Evolutionary conservation across 305 asterid species (phyloP).

Genomic region (Fraxinus greggii): DNA sequence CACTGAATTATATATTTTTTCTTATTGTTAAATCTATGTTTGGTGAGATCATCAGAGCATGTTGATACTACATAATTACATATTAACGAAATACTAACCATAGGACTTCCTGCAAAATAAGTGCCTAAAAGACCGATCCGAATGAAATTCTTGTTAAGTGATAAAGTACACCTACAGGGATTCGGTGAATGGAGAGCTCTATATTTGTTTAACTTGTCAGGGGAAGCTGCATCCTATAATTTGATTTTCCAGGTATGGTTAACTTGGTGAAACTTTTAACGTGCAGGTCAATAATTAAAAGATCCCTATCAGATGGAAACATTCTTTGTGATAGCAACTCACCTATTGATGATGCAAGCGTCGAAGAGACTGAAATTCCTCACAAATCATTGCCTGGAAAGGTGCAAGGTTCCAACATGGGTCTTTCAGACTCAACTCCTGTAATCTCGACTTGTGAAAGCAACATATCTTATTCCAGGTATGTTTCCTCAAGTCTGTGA

Average conservation of each 20-base stretch:
- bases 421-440: slow-evolving; percentile 64
- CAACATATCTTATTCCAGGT: slow-evolving; percentile 58
- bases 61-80: not conserved
- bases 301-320: slow-evolving; percentile 88
- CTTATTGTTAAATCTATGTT: not conserved
- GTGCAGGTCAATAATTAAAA: slow-evolving; percentile 67
- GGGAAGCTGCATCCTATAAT: not conserved
- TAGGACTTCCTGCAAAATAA: not conserved
- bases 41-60: not conserved
- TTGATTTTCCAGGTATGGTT: slow-evolving; percentile 18
- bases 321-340: slow-evolving; percentile 59
- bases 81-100: not conserved
- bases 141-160: not conserved
- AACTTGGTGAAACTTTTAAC: slow-evolving; percentile 21
- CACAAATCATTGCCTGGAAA: slow-evolving; percentile 37
- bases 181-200: not conserved
- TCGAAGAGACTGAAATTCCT: slow-evolving; percentile 42
- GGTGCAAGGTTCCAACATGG: slow-evolving; percentile 31
- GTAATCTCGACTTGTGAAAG: slow-evolving; percentile 62
- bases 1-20: not conserved
- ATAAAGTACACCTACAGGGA: not conserved
- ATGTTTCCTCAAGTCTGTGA: slow-evolving; percentile 10
- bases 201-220: not conserved
- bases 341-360: slow-evolving; percentile 47
- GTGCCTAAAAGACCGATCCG: not conserved